Evolutionary conservation across 1,139 yeast species (phyloP).

Genomic region (Saccharomyces hybrid): DNA sequence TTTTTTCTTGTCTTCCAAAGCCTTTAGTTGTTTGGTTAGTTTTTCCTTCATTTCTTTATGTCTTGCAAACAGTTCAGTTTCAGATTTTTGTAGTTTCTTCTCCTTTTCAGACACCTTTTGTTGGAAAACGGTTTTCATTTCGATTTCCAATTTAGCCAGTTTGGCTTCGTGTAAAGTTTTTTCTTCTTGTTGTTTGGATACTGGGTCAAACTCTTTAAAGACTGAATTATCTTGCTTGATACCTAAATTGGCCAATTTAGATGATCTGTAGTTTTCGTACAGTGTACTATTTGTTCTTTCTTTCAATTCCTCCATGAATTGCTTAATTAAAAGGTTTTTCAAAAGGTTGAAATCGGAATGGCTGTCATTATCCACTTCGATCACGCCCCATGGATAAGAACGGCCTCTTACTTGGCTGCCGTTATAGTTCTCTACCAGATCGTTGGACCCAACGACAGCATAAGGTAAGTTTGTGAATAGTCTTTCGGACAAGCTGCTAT

Average conservation of each 20-base stretch:
- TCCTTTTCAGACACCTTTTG: conserved; percentile 96
- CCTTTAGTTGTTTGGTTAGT: conserved; percentile 75
- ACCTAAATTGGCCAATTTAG: conserved; percentile 73
- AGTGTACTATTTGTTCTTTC: conserved; percentile 71
- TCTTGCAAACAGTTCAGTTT: conserved; percentile 89
- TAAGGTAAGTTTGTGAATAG: conserved; percentile 74
- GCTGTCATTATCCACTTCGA: conserved; percentile 90
- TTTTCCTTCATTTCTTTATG: conserved; percentile 97
- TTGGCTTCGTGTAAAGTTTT: conserved; percentile 89
- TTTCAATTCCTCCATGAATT: conserved; percentile 87
- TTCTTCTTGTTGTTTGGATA: conserved; percentile 89
- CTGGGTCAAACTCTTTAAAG: conserved; percentile 90
- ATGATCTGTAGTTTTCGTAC: conserved; percentile 85
- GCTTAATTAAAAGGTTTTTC: conserved; percentile 82
- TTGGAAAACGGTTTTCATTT: conserved; percentile 95
- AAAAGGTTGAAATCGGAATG: conserved; percentile 90
- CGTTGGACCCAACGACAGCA: conserved; percentile 89
- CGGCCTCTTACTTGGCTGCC: conserved; percentile 89
- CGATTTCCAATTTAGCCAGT: conserved; percentile 88
- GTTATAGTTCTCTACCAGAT: conserved; percentile 60
- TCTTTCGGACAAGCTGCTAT: conserved; percentile 54
- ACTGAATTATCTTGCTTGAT: conserved; percentile 88
- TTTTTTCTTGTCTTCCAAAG: conserved; percentile 83
- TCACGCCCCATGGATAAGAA: conserved; percentile 94
- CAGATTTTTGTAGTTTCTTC: conserved; percentile 92